Evolutionary conservation across 2,329 filamentous ascomycete genomes (phyloP).

Genomic region (Verticillium albo-atrum): DNA sequence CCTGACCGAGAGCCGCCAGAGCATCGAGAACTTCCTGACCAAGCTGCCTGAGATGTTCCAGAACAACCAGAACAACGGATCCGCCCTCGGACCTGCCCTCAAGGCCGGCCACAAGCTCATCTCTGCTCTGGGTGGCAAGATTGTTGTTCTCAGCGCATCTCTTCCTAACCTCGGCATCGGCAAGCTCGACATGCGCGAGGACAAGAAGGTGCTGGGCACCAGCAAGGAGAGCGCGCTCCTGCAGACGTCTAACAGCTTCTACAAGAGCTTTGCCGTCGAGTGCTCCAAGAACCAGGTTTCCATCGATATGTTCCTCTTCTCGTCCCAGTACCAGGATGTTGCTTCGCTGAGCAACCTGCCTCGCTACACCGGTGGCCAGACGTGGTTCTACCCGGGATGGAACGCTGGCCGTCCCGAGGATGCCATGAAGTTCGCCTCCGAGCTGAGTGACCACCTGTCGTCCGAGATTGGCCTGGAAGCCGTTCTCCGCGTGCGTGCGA

Average conservation of each 20-base stretch:
- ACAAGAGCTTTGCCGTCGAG: slow-evolving; percentile 98
- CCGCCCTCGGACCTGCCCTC: slow-evolving; percentile 92
- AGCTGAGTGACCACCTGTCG: slow-evolving; percentile 96
- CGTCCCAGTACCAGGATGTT: slow-evolving; percentile 94
- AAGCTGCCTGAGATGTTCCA: slow-evolving; percentile 97
- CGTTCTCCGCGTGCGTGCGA: slow-evolving; percentile 90
- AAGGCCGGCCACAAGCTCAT: slow-evolving; percentile 95
- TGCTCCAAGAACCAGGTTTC: slow-evolving; percentile 99
- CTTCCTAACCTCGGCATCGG: slow-evolving; percentile 87
- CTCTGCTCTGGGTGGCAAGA: slow-evolving; percentile 88
- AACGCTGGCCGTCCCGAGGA: slow-evolving; percentile 91
- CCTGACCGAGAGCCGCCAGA: slow-evolving; percentile 80
- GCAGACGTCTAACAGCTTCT: slow-evolving; percentile 92
- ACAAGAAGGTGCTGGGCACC: slow-evolving; percentile 93
- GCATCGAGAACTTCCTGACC: slow-evolving; percentile 84
- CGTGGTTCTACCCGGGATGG: slow-evolving; percentile 98
- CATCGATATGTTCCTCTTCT: slow-evolving; percentile 97
- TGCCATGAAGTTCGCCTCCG: slow-evolving; percentile 94
- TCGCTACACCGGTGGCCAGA: slow-evolving; percentile 93
- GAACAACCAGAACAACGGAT: slow-evolving; percentile 82
- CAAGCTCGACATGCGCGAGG: slow-evolving; percentile 88
- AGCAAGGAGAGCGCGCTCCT: slow-evolving; percentile 84
- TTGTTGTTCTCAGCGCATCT: slow-evolving; percentile 84
- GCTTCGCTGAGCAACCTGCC: slow-evolving; percentile 93
- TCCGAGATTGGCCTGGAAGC: slow-evolving; percentile 95